Base-by-base conservation (phyloP, 225 moss, liverwort and hornwort species). In the Straminergon stramineum region DNA sequence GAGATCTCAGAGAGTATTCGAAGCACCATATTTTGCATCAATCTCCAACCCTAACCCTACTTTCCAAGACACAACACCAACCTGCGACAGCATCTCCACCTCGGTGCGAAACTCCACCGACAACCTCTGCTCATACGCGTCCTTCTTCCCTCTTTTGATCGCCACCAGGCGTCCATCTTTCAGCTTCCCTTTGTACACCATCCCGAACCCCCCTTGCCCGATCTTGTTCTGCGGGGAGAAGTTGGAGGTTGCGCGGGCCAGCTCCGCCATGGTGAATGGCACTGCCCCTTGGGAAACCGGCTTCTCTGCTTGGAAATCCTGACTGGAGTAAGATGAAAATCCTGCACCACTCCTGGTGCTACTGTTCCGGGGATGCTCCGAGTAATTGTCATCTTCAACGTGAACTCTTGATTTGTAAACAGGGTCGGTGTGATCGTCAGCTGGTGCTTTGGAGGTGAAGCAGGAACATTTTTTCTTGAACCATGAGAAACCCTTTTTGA, bases 81-180 rank as follows among this genome's bases (percentile, higher is more conserved):
- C 97, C 94, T 97, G 97, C 55, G 97, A 95, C 75, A 97, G 84
- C 97, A 95, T 96, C 73, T 97, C 95, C 37, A 97, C 94, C 91
- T 97, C 97, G 43, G 96, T 94, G 60, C 92, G 96, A 70, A 97
- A 97, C 90, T 97, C 97, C 78, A 90, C 91, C 4, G 94, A 93
- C 80, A 96, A 64, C n/a, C 97, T 82, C 81, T 91, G 90, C 88
- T 97, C 97, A 64, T 84, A 97, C 35, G 92, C 91, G 57, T 96
- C 97, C 90, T 91, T 94, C 90, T 93, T 95, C 62, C 94, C 95
- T 48, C 95, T 81, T 39, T 95, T 95, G 89, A 95, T 90, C 18
- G 95, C 95, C 73, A 95, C 95, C 77, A 91, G 23, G 30, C 92
- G 81, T 11, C 94, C 93, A 77, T 95, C 95, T n/a, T 48, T 84